phyloP scores from a whole-genome alignment of 2,329 filamentous ascomycete genomes.

The Ciborinia camelliae region DNA sequence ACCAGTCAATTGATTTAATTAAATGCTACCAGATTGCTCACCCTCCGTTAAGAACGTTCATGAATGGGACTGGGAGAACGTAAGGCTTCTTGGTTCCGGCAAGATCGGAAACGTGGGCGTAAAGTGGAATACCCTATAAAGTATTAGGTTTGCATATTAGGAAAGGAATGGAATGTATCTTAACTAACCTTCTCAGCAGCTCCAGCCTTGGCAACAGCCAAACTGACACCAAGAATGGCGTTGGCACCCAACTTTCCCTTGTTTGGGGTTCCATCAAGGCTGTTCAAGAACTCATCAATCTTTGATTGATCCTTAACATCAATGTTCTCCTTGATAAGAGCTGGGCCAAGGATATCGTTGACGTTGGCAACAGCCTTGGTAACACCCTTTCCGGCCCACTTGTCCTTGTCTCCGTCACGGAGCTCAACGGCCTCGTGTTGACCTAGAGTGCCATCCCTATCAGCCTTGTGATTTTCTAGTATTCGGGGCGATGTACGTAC shows the following conservation, averaged over 20 bases:
- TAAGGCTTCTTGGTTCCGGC: slow-evolving; percentile 89
- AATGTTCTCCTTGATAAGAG: slow-evolving; percentile 75
- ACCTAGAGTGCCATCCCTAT: slow-evolving; percentile 47
- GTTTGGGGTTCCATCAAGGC: slow-evolving; percentile 80
- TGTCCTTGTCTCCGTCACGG: slow-evolving; percentile 82
- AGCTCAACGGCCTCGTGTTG: slow-evolving; percentile 90
- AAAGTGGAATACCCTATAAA: slow-evolving; percentile 69
- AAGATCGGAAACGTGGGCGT: slow-evolving; percentile 83
- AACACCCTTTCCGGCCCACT: slow-evolving; percentile 86
- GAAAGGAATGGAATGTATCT: background rate
- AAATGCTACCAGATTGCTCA: slow-evolving; percentile 24
- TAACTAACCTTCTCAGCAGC: slow-evolving; percentile 74
- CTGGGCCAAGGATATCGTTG: slow-evolving; percentile 75
- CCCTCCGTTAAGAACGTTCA: slow-evolving; percentile 84
- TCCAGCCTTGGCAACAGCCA: slow-evolving; percentile 84
- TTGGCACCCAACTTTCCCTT: slow-evolving; percentile 88
- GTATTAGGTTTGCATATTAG: slow-evolving; percentile 16
- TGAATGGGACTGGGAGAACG: slow-evolving; percentile 86
- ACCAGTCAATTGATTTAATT: background rate
- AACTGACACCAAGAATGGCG: slow-evolving; percentile 79
- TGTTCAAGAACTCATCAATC: slow-evolving; percentile 80
- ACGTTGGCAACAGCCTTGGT: slow-evolving; percentile 83
- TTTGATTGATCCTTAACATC: slow-evolving; percentile 85
- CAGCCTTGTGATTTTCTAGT: slow-evolving; percentile 24
- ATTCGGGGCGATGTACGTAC: slow-evolving; percentile 49